These are phyloP conservation scores for Aspergillus glaucus DNA, from an alignment of 2,329 filamentous ascomycete species.

Conservation along the genomic window DNA sequence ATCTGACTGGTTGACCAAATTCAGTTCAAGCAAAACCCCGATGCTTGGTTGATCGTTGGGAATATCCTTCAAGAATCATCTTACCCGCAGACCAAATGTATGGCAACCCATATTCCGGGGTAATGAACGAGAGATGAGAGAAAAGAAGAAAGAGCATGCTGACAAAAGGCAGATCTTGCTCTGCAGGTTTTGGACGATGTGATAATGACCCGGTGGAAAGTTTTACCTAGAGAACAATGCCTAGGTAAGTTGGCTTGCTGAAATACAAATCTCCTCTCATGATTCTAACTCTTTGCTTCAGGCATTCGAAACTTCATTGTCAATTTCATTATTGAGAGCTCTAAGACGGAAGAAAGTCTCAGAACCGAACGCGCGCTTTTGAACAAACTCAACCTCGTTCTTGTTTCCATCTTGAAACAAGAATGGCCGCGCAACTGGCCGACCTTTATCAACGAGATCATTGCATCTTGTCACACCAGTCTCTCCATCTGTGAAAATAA, in stretches of 20 bases:
- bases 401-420: slow-evolving; percentile 96
- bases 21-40: slow-evolving; percentile 97
- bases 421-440: slow-evolving; percentile 99
- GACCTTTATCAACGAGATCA: slow-evolving; percentile 99
- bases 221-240: slow-evolving; percentile 90
- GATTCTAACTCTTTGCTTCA: slow-evolving; percentile 33
- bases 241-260: slow-evolving; percentile 55
- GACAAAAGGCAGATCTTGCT: slow-evolving; percentile 63
- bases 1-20: slow-evolving; percentile 12
- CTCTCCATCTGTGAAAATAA: slow-evolving; percentile 99
- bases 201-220: slow-evolving; percentile 98
- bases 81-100: slow-evolving; percentile 95
- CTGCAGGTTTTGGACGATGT: slow-evolving; percentile 97
- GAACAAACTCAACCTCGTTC: slow-evolving; percentile 96
- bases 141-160: slow-evolving; percentile 18
- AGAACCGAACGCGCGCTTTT: slow-evolving; percentile 79
- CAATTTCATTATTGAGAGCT: slow-evolving; percentile 94
- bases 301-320: slow-evolving; percentile 99
- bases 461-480: slow-evolving; percentile 89
- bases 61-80: slow-evolving; percentile 90
- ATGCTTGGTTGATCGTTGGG: slow-evolving; percentile 95
- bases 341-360: slow-evolving; percentile 80
- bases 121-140: not conserved
- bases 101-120: slow-evolving; percentile 27
- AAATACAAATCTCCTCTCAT: not conserved